Evolutionary conservation across 371 early-diverging fungal species (phyloP), one percentile per base, ranked within the genome.

Genomic region (Actinomortierella wolfii): DNA sequence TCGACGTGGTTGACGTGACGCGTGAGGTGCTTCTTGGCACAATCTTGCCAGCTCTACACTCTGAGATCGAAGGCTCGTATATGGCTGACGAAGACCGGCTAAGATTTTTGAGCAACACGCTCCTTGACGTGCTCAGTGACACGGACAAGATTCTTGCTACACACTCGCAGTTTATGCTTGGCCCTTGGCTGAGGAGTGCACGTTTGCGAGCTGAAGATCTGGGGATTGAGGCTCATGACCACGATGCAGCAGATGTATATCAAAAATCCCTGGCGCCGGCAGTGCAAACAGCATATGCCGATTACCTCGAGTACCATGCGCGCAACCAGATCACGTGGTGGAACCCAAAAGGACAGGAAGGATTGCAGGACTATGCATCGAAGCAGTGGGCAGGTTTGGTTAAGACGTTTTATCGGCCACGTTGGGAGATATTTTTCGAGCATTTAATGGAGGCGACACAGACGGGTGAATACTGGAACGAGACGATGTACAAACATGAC

Each of bases 271-370:
- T 8, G 59, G 26, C 8, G 21, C 34, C 3, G 40, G 49, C 0
- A n/a, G 18, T 2, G 39, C 29, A 11, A 34, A 25, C 7, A 49
- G 18, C 23, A 1, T 73, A 73, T 20, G 43, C 39, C 14, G 63
- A 73, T 20, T 73, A 73, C 20, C 23, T 73, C 40, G 74, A 73
- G 43, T 53, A 51, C 60, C 56, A 29, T 48, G 67, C 74, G 3
- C 67, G 74, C 0, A 67, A 59, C 43, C 74, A 73, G 41, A 47
- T 73, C 48, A 73, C 74, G 1, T 73, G 74, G 74, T 73, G 74
- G 74, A 61, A 52, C 0, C 74, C 74, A 0, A 20, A n/a, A 0
- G 67, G 67, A 1, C 74, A 73, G 25, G 15, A 21, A 1, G 28
- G 11, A 0, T 54, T 73, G 23, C 49, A 56, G 1, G 57, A 73